These are phyloP conservation scores for Rhynchospora breviuscula DNA, from an alignment of 176 grass and related monocot species.

Conservation along the genomic window DNA sequence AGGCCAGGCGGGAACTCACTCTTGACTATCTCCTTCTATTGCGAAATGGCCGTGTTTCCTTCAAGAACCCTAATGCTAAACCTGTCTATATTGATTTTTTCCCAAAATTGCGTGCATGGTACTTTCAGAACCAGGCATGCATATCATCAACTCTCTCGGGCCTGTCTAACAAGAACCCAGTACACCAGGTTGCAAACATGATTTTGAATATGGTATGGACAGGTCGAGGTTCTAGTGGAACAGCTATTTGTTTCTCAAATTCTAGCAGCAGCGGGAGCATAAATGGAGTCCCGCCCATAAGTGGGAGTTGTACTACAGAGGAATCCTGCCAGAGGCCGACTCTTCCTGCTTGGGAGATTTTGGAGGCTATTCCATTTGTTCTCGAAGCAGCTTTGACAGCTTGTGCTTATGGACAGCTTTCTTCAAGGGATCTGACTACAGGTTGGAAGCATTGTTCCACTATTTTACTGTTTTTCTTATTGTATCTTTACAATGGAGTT, in stretches of 20 bases:
- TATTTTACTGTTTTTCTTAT: neutral
- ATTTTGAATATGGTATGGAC: slow-evolving; percentile 91
- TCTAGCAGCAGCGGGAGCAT: slow-evolving; percentile 62
- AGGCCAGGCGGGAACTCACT: slow-evolving; percentile 61
- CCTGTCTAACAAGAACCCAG: slow-evolving; percentile 74
- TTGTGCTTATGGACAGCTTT: slow-evolving; percentile 84
- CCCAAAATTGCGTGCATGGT: slow-evolving; percentile 85
- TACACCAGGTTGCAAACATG: slow-evolving; percentile 88
- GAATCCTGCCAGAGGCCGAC: slow-evolving; percentile 69
- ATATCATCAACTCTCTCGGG: slow-evolving; percentile 91
- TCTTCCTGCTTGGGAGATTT: slow-evolving; percentile 90
- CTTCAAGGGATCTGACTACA: slow-evolving; percentile 89
- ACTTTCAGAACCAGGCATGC: slow-evolving; percentile 95
- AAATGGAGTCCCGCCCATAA: slow-evolving; percentile 45
- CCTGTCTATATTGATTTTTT: slow-evolving; percentile 86
- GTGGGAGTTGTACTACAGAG: slow-evolving; percentile 35
- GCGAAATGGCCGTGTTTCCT: slow-evolving; percentile 51
- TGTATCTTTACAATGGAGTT: neutral
- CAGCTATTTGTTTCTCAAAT: slow-evolving; percentile 56
- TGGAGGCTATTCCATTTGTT: slow-evolving; percentile 96
- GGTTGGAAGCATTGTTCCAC: slow-evolving; percentile 32
- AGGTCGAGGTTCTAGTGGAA: slow-evolving; percentile 51
- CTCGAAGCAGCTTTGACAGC: slow-evolving; percentile 94
- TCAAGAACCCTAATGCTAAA: slow-evolving; percentile 59
- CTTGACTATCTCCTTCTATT: slow-evolving; percentile 88